These are phyloP conservation scores for Xylariales sp. DNA, from an alignment of 2,329 filamentous ascomycete genomes.

Conservation along the genomic window DNA sequence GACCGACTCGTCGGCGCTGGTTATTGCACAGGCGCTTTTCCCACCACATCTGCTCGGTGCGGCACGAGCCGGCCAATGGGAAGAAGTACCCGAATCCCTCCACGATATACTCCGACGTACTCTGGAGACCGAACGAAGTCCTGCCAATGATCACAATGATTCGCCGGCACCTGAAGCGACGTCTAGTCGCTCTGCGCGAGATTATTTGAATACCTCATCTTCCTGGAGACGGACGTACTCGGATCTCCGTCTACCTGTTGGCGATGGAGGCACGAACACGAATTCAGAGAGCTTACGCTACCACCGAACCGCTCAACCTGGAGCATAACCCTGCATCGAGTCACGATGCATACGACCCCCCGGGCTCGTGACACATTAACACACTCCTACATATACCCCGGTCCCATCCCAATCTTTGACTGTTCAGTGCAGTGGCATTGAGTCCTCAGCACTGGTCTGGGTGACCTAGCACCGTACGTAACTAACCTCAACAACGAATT, in stretches of 20 bases:
- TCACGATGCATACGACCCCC: background rate
- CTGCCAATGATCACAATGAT: constrained; percentile 7
- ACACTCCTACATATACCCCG: background rate
- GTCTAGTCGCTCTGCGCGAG: constrained; percentile 7
- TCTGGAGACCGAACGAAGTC: constrained; percentile 33
- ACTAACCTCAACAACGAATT: background rate
- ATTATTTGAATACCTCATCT: constrained; percentile 12
- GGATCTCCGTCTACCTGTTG: constrained; percentile 35
- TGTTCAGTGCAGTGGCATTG: background rate
- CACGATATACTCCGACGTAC: constrained; percentile 47
- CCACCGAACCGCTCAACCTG: constrained; percentile 27
- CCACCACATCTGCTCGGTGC: constrained; percentile 49
- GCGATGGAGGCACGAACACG: constrained; percentile 21
- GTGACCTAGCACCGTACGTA: background rate
- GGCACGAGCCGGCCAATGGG: constrained; percentile 53
- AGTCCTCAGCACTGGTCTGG: background rate
- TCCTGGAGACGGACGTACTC: constrained; percentile 22
- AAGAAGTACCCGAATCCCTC: constrained; percentile 52
- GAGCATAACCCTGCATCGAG: constrained; percentile 17
- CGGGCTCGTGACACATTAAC: background rate
- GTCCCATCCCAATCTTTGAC: background rate
- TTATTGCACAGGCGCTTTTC: constrained; percentile 34
- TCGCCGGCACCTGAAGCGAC: constrained; percentile 12
- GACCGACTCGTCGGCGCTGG: constrained; percentile 26
- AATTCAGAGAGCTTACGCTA: constrained; percentile 20